These are phyloP conservation scores for Venturiaceae sp. DNA, from an alignment of 2,329 filamentous ascomycete species.

Conservation along the genomic window DNA sequence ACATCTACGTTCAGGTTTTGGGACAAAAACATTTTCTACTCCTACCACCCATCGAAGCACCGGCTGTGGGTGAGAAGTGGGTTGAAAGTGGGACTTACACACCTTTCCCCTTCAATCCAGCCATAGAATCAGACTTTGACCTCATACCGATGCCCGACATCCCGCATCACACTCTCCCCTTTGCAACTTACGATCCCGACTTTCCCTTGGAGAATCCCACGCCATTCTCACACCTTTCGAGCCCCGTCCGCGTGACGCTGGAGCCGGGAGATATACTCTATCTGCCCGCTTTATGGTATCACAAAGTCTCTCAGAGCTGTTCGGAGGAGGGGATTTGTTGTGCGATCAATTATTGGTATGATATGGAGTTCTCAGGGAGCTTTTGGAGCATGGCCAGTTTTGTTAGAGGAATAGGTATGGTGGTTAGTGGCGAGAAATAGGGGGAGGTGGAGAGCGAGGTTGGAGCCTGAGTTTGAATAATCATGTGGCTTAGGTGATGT, in stretches of 20 bases:
- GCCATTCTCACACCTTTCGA: slow-evolving; percentile 48
- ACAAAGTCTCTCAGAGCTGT: slow-evolving; percentile 68
- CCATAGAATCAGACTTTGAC: slow-evolving; percentile 7
- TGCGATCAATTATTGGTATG: slow-evolving; percentile 80
- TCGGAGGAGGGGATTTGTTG: slow-evolving; percentile 61
- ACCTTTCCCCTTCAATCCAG: slow-evolving; percentile 6
- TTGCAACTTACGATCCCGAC: slow-evolving; percentile 69
- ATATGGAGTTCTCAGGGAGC: slow-evolving; percentile 65
- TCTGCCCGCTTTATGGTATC: slow-evolving; percentile 74
- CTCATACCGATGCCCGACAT: slow-evolving; percentile 24
- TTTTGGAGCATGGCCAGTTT: slow-evolving; percentile 55
- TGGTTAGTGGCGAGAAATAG: background rate
- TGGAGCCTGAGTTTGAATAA: no score
- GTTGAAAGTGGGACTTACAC: slow-evolving; percentile 52
- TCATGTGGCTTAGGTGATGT: no score
- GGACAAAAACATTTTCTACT: slow-evolving; percentile 68
- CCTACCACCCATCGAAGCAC: slow-evolving; percentile 59
- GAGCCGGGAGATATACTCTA: slow-evolving; percentile 72
- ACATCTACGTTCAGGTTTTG: slow-evolving; percentile 68
- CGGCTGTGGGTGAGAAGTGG: slow-evolving; percentile 56
- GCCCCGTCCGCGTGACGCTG: slow-evolving; percentile 57
- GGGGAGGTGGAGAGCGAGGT: background rate
- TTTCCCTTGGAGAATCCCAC: slow-evolving; percentile 40
- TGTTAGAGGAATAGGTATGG: slow-evolving; percentile 21
- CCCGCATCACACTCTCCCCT: slow-evolving; percentile 45